A percentile compares a stretch with the other conserved stretches of the same genome.
Evolutionary conservation across 495 filamentous ascomycete species (phyloP).

Genomic region (Melanomma pulvis-pyrius): DNA sequence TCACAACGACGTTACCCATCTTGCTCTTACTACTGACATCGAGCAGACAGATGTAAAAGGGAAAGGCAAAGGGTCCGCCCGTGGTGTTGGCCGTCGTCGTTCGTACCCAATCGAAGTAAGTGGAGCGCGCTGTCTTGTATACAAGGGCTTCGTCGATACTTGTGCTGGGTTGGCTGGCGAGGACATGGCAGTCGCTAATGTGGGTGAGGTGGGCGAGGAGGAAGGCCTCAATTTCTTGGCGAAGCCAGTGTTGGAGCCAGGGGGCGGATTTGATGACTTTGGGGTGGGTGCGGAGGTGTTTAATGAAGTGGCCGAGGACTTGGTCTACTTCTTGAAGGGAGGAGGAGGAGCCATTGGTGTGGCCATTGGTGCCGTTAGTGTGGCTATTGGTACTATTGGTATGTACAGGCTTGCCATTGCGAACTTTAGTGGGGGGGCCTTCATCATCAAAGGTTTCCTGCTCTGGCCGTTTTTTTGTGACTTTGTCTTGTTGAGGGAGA

Average conservation of each 20-base stretch:
- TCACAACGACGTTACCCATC: slow-evolving; percentile 21
- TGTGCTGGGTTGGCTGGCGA: slow-evolving; percentile 20
- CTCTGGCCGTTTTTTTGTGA: not conserved
- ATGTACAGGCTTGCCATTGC: too few species aligned
- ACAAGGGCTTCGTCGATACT: not conserved
- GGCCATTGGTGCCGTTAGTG: not conserved
- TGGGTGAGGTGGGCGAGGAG: slow-evolving; percentile 37
- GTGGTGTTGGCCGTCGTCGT: slow-evolving; percentile 43
- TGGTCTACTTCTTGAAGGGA: not conserved
- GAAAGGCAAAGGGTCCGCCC: slow-evolving; percentile 45
- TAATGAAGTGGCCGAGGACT: not conserved
- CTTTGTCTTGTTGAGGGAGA: not conserved
- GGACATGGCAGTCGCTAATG: not conserved
- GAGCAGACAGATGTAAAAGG: slow-evolving; percentile 43
- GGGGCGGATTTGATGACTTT: not conserved
- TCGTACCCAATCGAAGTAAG: slow-evolving; percentile 41
- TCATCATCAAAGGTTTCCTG: too few species aligned
- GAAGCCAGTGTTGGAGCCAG: slow-evolving; percentile 12
- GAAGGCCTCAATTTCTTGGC: slow-evolving; percentile 34
- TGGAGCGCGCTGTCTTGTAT: not conserved
- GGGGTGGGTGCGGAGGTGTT: slow-evolving; percentile 12
- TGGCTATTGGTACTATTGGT: too few species aligned
- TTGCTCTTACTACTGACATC: slow-evolving; percentile 3
- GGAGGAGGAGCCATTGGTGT: too few species aligned
- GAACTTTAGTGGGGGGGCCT: too few species aligned